phyloP scores from a whole-genome alignment of 2,329 filamentous ascomycete genomes.

The Exophiala mesophila region DNA sequence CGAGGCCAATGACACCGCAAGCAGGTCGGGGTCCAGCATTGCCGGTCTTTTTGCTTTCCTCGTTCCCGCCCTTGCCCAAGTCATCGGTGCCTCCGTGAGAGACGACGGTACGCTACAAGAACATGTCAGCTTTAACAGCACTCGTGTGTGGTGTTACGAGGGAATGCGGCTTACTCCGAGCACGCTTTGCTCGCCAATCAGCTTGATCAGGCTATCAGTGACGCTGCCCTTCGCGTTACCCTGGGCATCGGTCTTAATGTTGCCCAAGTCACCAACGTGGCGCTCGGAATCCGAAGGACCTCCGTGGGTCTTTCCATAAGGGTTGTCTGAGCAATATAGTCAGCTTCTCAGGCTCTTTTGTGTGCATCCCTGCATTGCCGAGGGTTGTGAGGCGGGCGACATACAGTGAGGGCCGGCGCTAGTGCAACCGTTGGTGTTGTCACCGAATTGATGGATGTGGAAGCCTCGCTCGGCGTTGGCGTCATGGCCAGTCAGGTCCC shows the following conservation, averaged over 20 bases:
- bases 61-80: constrained; percentile 83
- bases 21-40: constrained; percentile 91
- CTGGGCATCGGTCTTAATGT: constrained; percentile 91
- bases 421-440: constrained; percentile 99
- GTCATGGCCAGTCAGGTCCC: constrained; percentile 89
- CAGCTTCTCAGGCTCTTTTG: constrained; percentile 7
- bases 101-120: constrained; percentile 79
- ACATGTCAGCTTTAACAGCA: background rate
- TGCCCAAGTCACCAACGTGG: constrained; percentile 96
- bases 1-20: constrained; percentile 93
- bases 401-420: constrained; percentile 95
- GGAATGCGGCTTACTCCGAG: constrained; percentile 64
- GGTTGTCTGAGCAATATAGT: constrained; percentile 68
- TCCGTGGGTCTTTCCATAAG: constrained; percentile 85
- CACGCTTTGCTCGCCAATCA: constrained; percentile 92
- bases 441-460: constrained; percentile 98
- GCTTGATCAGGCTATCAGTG: constrained; percentile 79
- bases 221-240: constrained; percentile 81
- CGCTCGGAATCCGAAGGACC: constrained; percentile 75
- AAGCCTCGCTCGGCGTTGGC: constrained; percentile 94
- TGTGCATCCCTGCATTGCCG: too few species aligned
- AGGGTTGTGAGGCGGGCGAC: constrained; percentile 35
- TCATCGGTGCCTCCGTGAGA: constrained; percentile 94
- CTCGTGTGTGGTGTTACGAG: too few species aligned
- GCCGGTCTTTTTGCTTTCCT: constrained; percentile 97